These are phyloP conservation scores for Lanmaoa pseudosensibilis DNA, from an alignment of 768 basidiomycete genomes.

Conservation along the genomic window DNA sequence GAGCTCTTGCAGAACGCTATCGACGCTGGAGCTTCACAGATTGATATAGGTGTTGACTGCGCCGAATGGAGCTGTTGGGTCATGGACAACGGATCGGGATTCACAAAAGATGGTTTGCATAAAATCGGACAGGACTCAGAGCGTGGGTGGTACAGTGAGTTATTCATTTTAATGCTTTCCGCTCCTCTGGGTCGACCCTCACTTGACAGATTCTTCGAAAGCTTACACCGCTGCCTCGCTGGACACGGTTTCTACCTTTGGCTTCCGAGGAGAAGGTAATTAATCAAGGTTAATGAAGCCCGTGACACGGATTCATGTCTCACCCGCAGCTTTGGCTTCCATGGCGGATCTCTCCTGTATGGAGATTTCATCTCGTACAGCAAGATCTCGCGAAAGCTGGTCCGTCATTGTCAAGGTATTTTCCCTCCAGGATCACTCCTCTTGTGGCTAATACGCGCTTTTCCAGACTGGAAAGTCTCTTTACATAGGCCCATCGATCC, in stretches of 20 bases:
- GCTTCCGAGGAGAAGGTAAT: slow-evolving; percentile 92
- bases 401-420: slow-evolving; percentile 76
- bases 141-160: slow-evolving; percentile 68
- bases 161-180: neutral
- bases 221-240: slow-evolving; percentile 52
- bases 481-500: slow-evolving; percentile 70
- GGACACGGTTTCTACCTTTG: slow-evolving; percentile 65
- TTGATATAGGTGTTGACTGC: slow-evolving; percentile 74
- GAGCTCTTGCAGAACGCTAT: slow-evolving; percentile 91
- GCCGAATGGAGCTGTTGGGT: slow-evolving; percentile 84
- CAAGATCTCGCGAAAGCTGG: slow-evolving; percentile 62
- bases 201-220: slow-evolving; percentile 68
- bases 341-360: slow-evolving; percentile 75
- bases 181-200: neutral
- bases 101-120: slow-evolving; percentile 58
- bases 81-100: slow-evolving; percentile 81
- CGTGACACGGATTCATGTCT: slow-evolving; percentile 10
- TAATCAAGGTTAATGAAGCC: neutral
- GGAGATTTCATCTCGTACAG: slow-evolving; percentile 80
- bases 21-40: slow-evolving; percentile 69
- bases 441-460: neutral
- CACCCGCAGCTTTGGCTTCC: slow-evolving; percentile 71
- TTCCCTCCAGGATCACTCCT: neutral
- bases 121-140: slow-evolving; percentile 52
- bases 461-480: slow-evolving; percentile 62